Evolutionary conservation across 2,329 filamentous ascomycete genomes (phyloP).

Genomic region (Cytospora leucostoma): DNA sequence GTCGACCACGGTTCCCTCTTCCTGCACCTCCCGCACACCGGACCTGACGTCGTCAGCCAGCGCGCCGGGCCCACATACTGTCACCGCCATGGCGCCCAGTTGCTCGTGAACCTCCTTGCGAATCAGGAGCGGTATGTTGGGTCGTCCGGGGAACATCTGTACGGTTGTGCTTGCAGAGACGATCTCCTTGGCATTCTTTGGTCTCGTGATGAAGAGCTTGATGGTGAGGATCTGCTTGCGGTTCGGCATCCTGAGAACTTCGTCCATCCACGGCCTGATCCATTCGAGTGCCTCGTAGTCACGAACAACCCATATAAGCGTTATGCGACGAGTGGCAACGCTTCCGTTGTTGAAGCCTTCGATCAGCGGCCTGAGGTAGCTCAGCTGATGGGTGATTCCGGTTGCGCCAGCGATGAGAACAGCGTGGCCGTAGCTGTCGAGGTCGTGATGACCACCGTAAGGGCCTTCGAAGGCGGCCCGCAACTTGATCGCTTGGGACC

Average conservation of each 20-base stretch:
- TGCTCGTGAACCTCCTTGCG: slow-evolving; percentile 79
- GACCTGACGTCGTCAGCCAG: slow-evolving; percentile 74
- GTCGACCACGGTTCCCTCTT: slow-evolving; percentile 64
- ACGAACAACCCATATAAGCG: slow-evolving; percentile 90
- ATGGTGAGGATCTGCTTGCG: slow-evolving; percentile 83
- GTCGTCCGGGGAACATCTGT: slow-evolving; percentile 88
- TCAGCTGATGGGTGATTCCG: slow-evolving; percentile 93
- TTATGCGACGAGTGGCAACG: slow-evolving; percentile 77
- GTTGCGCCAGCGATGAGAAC: slow-evolving; percentile 91
- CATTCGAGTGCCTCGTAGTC: slow-evolving; percentile 88
- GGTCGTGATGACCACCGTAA: slow-evolving; percentile 79
- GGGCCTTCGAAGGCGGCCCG: slow-evolving; percentile 84
- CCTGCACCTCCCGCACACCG: slow-evolving; percentile 65
- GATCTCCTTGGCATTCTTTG: slow-evolving; percentile 80
- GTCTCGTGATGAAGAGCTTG: slow-evolving; percentile 86
- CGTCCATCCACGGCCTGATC: slow-evolving; percentile 83
- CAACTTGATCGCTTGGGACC: slow-evolving; percentile 59
- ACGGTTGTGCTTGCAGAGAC: slow-evolving; percentile 76
- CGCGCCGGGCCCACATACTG: slow-evolving; percentile 74
- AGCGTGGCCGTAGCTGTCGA: slow-evolving; percentile 89
- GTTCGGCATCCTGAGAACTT: slow-evolving; percentile 74
- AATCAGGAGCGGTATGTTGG: slow-evolving; percentile 78
- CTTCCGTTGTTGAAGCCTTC: slow-evolving; percentile 68
- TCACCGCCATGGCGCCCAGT: slow-evolving; percentile 85
- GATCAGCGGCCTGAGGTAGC: slow-evolving; percentile 79